Percentiles rank a stretch among this genome's conserved stretches.
phyloP scores from a whole-genome alignment of 345 rosid species.

The Gossypium herbaceum region DNA sequence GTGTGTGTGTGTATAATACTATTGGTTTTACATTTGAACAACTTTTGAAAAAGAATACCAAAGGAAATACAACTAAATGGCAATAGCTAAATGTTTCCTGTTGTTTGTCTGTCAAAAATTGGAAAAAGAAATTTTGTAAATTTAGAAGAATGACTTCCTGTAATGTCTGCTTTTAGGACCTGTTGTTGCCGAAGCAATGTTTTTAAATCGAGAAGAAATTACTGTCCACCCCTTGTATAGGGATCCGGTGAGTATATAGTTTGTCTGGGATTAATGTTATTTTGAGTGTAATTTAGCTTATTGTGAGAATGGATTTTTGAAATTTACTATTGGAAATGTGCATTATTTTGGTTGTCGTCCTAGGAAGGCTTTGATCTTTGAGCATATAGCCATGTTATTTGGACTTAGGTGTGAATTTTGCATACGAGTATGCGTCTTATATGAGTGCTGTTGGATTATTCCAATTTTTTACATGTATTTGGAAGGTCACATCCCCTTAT shows the following conservation, averaged over 20 bases:
- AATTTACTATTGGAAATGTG: not conserved
- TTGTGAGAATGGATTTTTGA: not conserved
- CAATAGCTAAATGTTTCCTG: not conserved
- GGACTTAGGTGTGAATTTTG: not conserved
- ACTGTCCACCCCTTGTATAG: constrained; percentile 78
- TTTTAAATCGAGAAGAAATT: constrained; percentile 85
- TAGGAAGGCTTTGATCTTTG: not conserved
- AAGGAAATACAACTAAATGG: not conserved
- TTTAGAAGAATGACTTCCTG: not conserved
- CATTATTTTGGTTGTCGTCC: not conserved
- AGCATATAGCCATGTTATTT: not conserved
- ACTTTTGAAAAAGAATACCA: too few species aligned
- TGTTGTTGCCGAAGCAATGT: constrained; percentile 93
- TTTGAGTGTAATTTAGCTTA: constrained; percentile 1
- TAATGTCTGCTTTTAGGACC: constrained; percentile 53
- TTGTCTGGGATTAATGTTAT: not conserved
- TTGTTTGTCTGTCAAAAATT: not conserved
- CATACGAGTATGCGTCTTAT: not conserved
- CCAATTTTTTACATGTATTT: not conserved
- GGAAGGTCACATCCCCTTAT: not conserved
- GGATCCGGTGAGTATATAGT: constrained; percentile 65
- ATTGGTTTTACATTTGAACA: too few species aligned
- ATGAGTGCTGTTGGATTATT: not conserved
- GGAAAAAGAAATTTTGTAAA: not conserved
- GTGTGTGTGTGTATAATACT: too few species aligned